phyloP scores from a whole-genome alignment of 1,284 basidiomycete genomes.

The Pascua sp. region DNA sequence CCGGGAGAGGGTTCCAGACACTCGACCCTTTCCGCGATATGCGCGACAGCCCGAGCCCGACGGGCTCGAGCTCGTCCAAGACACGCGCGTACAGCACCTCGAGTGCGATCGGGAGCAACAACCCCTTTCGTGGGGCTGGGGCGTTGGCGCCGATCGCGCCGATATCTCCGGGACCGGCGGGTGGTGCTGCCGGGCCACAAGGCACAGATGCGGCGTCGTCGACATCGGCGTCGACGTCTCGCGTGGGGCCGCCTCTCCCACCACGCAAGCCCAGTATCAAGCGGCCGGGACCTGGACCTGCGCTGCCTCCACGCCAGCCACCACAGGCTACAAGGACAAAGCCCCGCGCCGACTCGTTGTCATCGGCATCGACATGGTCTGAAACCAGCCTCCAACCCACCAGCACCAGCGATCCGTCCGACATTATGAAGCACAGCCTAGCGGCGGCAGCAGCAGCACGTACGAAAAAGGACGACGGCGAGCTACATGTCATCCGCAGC shows the following conservation, averaged over 20 bases:
- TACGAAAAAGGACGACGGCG: conserved; percentile 3
- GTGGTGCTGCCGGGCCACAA: no score
- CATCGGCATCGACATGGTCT: conserved; percentile 10
- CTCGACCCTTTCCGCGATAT: conserved; percentile 18
- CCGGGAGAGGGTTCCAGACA: neutral
- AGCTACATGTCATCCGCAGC: conserved; percentile 18
- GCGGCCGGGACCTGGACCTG: conserved; percentile 3
- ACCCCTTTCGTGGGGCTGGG: conserved; percentile 9
- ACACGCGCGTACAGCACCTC: conserved; percentile 8
- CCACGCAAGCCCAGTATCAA: conserved; percentile 16
- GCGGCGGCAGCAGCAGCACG: conserved; percentile 13
- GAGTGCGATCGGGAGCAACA: conserved; percentile 13
- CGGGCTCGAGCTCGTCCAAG: conserved; percentile 9
- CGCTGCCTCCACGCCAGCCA: neutral
- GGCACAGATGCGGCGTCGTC: no score
- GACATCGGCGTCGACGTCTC: no score
- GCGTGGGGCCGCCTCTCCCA: conserved; percentile 15
- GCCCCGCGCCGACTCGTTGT: conserved; percentile 7
- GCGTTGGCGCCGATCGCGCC: neutral
- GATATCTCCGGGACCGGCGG: no score
- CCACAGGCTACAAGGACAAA: neutral
- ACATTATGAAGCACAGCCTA: conserved; percentile 19
- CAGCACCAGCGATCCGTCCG: conserved; percentile 8
- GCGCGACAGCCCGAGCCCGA: neutral
- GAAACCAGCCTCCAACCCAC: conserved; percentile 17